phyloP scores from a whole-genome alignment of 805 yeast species.

The Barnettozyma populi region DNA sequence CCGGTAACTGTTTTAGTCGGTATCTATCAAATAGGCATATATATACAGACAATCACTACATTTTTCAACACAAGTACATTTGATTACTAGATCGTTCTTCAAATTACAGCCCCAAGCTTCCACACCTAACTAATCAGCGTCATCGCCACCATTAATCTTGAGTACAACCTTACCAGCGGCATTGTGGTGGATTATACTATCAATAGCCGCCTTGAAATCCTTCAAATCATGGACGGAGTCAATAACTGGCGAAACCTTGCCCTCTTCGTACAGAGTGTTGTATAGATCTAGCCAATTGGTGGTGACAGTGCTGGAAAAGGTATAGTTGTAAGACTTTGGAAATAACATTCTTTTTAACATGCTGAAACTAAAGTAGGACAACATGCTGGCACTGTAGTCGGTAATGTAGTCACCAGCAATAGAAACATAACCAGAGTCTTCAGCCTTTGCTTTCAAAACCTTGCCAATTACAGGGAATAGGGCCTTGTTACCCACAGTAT shows the following conservation, averaged over 20 bases:
- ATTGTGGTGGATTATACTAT: conserved; percentile 37
- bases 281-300: conserved; percentile 28
- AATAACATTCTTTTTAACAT: conserved; percentile 12
- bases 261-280: conserved; percentile 32
- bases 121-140: background rate
- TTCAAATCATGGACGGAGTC: conserved; percentile 50
- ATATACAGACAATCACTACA: too few species aligned
- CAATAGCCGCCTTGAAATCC: conserved; percentile 46
- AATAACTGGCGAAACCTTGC: conserved; percentile 39
- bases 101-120: background rate
- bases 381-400: conserved; percentile 20
- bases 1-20: too few species aligned
- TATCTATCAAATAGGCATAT: too few species aligned
- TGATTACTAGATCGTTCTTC: too few species aligned
- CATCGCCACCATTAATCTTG: conserved; percentile 1
- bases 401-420: conserved; percentile 50
- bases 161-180: conserved; percentile 31
- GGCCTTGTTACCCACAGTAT: conserved; percentile 56
- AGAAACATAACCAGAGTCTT: conserved; percentile 46
- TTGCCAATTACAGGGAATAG: conserved; percentile 38
- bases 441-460: conserved; percentile 40
- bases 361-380: conserved; percentile 7
- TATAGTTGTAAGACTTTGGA: conserved; percentile 26
- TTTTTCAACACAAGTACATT: too few species aligned
- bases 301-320: conserved; percentile 10